Conservation (phyloP, 2,329 filamentous ascomycete species). For the Trichoderma sp. region DNA sequence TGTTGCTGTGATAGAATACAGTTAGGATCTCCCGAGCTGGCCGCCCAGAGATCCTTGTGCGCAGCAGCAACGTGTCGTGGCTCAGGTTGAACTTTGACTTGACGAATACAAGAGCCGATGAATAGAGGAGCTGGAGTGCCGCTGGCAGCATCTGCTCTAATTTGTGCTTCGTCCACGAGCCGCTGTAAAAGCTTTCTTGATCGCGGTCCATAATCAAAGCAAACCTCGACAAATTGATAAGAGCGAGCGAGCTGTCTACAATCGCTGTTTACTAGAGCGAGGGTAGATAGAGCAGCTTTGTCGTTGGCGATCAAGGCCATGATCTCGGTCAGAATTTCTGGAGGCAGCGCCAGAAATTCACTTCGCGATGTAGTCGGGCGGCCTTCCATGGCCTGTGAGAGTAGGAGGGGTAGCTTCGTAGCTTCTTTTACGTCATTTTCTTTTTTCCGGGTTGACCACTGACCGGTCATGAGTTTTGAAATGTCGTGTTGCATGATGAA, state of each 20-base stretch:
- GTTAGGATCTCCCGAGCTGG: background rate
- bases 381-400: constrained; percentile 13
- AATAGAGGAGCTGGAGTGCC: background rate
- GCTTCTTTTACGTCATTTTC: background rate
- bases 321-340: constrained; percentile 20
- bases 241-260: constrained; percentile 22
- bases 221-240: constrained; percentile 21
- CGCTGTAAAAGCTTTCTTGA: background rate
- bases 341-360: constrained; percentile 15
- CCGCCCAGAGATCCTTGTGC: background rate
- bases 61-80: background rate
- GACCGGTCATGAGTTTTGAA: background rate
- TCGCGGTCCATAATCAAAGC: constrained; percentile 19
- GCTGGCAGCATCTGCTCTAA: background rate
- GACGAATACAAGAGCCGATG: background rate
- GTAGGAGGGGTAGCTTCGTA: constrained; percentile 10
- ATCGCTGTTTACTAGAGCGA: constrained; percentile 25
- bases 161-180: background rate
- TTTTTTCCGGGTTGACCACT: background rate
- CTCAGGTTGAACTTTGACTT: background rate
- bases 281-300: constrained; percentile 18
- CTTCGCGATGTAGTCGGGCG: background rate
- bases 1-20: background rate
- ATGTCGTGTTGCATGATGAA: background rate
- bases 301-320: constrained; percentile 20